Conservation (phyloP, 139 green algal genomes). For the Micractinium conductrix region DNA sequence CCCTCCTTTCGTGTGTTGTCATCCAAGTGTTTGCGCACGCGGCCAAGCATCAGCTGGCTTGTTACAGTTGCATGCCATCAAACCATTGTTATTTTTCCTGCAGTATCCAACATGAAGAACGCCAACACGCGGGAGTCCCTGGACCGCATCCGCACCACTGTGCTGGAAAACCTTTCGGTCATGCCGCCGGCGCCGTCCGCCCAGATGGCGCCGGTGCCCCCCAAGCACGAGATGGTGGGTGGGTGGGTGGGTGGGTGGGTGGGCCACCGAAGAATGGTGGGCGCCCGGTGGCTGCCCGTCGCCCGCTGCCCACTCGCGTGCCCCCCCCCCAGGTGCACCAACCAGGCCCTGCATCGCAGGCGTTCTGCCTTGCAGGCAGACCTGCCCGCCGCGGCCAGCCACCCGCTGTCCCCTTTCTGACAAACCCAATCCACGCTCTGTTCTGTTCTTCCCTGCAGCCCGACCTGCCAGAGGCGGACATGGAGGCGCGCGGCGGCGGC, state of each 20-base stretch:
- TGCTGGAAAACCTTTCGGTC: constrained; percentile 76
- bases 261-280: not conserved
- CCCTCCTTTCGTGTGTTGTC: no score
- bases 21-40: no score
- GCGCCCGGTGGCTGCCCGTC: no score
- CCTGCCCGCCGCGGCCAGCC: no score
- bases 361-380: no score
- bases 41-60: no score
- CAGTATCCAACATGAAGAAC: constrained; percentile 94
- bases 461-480: constrained; percentile 50
- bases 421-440: not conserved
- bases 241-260: not conserved
- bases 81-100: no score
- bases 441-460: not conserved
- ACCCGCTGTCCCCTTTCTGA: no score
- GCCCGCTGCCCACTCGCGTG: not conserved
- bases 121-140: constrained; percentile 83
- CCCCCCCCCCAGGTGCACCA: no score
- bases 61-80: no score
- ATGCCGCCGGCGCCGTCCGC: constrained; percentile 75
- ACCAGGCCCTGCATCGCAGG: no score
- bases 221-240: constrained; percentile 44
- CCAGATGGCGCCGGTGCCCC: constrained; percentile 50
- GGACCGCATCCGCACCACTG: constrained; percentile 68
- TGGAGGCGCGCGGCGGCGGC: constrained; percentile 78